Conservation (phyloP, 768 basidiomycete species). For the Mycena chlorophos region DNA sequence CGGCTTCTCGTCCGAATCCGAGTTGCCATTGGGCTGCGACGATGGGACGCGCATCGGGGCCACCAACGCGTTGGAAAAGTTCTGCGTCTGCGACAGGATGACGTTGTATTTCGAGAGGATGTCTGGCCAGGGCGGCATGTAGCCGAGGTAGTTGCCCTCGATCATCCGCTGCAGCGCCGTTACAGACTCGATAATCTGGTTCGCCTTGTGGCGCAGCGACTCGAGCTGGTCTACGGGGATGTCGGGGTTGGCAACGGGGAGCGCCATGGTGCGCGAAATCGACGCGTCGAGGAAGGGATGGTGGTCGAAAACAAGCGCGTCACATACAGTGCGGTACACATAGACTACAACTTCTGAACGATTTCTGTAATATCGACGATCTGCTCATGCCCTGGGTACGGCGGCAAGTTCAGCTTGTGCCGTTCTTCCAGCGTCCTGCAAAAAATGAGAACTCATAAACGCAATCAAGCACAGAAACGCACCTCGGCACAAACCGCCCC, state of each 20-base stretch:
- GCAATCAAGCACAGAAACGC: slow-evolving; percentile 24
- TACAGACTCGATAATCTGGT: slow-evolving; percentile 79
- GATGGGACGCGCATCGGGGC: slow-evolving; percentile 35
- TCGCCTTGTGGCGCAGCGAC: slow-evolving; percentile 73
- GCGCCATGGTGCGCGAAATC: slow-evolving; percentile 2
- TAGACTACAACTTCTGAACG: slow-evolving; percentile 14
- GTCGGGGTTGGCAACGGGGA: slow-evolving; percentile 25
- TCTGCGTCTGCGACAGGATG: slow-evolving; percentile 80
- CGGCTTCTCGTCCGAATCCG: slow-evolving; percentile 18
- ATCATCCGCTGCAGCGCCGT: slow-evolving; percentile 62
- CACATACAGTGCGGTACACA: neutral
- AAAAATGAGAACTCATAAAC: slow-evolving; percentile 1
- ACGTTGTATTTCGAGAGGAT: slow-evolving; percentile 84
- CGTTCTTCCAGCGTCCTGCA: slow-evolving; percentile 69
- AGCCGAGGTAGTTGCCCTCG: slow-evolving; percentile 53
- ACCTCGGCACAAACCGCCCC: slow-evolving; percentile 91
- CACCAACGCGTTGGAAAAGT: slow-evolving; percentile 64
- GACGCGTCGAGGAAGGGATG: neutral
- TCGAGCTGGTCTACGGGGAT: slow-evolving; percentile 72
- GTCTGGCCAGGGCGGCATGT: slow-evolving; percentile 85
- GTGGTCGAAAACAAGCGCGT: neutral
- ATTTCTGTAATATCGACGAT: slow-evolving; percentile 62
- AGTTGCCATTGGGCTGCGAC: slow-evolving; percentile 1
- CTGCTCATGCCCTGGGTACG: slow-evolving; percentile 77
- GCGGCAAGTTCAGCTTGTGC: slow-evolving; percentile 76